Conservation (phyloP, 352 stramenopile species). For the Albugo laibachii region DNA sequence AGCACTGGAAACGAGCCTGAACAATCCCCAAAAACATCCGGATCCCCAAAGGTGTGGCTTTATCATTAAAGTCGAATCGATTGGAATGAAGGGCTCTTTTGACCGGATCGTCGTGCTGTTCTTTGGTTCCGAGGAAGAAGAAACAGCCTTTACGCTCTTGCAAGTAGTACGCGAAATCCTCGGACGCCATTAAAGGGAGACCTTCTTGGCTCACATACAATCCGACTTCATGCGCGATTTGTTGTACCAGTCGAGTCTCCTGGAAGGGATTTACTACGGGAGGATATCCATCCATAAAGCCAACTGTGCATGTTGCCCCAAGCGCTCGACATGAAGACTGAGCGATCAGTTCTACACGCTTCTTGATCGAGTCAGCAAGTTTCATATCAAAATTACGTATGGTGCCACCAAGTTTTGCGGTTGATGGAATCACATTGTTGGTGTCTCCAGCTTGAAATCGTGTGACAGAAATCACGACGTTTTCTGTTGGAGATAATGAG, state of each 20-base stretch:
- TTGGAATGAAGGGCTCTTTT: constrained; percentile 53
- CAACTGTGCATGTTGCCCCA: constrained; percentile 42
- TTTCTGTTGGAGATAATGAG: constrained; percentile 79
- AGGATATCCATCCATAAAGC: constrained; percentile 50
- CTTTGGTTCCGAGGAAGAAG: constrained; percentile 70
- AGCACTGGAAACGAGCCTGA: constrained; percentile 39
- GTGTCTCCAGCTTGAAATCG: constrained; percentile 82
- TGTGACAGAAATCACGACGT: constrained; percentile 83
- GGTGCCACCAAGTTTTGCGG: constrained; percentile 73
- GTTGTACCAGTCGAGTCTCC: constrained; percentile 57
- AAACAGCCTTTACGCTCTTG: constrained; percentile 69
- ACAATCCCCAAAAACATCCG: constrained; percentile 55
- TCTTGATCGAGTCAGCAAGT: constrained; percentile 60
- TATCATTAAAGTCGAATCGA: constrained; percentile 73
- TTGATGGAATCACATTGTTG: constrained; percentile 89
- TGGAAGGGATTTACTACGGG: constrained; percentile 61
- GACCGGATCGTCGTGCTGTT: constrained; percentile 29
- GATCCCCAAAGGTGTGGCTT: constrained; percentile 62
- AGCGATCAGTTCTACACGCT: constrained; percentile 69
- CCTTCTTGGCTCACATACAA: constrained; percentile 62
- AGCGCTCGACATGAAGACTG: constrained; percentile 65
- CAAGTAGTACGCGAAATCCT: constrained; percentile 88
- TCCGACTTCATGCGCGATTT: constrained; percentile 45
- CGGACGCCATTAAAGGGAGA: constrained; percentile 82
- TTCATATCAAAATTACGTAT: constrained; percentile 84